A percentile compares a stretch with the other conserved stretches of the same genome.
phyloP scores from a whole-genome alignment of 805 yeast species.

The Ogataea methanolica region DNA sequence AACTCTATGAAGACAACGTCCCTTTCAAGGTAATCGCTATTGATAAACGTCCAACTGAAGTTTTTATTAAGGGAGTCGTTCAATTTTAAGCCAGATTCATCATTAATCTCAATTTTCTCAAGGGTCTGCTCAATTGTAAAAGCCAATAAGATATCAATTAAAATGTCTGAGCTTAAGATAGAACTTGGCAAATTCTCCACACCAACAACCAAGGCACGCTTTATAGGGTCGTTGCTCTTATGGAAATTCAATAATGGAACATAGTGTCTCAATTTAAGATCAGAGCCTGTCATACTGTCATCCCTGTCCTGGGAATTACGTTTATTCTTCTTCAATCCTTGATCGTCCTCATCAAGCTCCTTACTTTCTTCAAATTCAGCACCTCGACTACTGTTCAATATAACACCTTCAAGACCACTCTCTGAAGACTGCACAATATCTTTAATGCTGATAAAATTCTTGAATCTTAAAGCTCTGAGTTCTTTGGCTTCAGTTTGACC shows the following conservation, averaged over 20 bases:
- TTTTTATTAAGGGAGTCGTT: constrained; percentile 2
- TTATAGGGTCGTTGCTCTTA: constrained; percentile 1
- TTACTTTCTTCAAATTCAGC: background rate
- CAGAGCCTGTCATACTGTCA: background rate
- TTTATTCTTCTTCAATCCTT: no score
- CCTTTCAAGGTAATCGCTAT: constrained; percentile 12
- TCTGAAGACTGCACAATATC: constrained; percentile 11
- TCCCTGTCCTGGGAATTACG: background rate
- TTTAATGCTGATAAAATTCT: constrained; percentile 8
- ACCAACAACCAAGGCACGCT: constrained; percentile 10
- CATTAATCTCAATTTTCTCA: background rate
- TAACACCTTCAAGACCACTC: constrained; percentile 7
- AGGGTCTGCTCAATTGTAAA: constrained; percentile 8
- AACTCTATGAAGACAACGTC: constrained; percentile 24
- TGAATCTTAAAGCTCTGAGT: constrained; percentile 7
- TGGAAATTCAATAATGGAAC: constrained; percentile 1
- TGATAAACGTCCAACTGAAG: constrained; percentile 24
- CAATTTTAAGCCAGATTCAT: background rate
- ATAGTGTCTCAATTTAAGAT: constrained; percentile 7
- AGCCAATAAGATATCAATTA: constrained; percentile 19
- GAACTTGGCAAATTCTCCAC: constrained; percentile 16
- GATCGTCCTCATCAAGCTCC: background rate
- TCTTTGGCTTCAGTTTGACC: background rate
- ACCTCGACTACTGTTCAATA: background rate
- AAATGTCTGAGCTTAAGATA: constrained; percentile 9